phyloP scores from a whole-genome alignment of 1,284 basidiomycete genomes.

The Cystobasidium sp. region DNA sequence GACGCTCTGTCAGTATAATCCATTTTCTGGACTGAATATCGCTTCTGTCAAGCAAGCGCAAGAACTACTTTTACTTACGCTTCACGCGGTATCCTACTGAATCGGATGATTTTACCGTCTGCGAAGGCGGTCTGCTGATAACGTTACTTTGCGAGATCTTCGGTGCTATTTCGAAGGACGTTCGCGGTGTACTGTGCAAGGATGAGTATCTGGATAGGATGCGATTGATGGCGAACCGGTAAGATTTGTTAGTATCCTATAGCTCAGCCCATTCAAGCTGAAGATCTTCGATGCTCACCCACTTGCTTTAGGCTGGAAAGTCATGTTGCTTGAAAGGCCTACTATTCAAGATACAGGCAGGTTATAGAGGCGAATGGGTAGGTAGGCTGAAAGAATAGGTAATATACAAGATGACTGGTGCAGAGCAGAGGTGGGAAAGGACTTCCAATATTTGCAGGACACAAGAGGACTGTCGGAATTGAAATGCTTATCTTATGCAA shows the following conservation, averaged over 20 bases:
- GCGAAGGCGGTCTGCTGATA: background rate
- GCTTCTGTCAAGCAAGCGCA: background rate
- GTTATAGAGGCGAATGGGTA: too few relatives aligned
- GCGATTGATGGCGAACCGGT: background rate
- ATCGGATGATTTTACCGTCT: background rate
- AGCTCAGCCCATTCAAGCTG: background rate
- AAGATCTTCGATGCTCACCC: background rate
- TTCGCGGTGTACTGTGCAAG: background rate
- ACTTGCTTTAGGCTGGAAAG: background rate
- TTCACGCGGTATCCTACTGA: slow-evolving; percentile 12
- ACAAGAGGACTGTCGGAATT: too few relatives aligned
- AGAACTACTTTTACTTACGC: background rate
- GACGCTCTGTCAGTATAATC: background rate
- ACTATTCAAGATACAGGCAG: too few relatives aligned
- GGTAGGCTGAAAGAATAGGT: too few relatives aligned
- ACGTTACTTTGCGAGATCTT: background rate
- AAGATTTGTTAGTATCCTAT: background rate
- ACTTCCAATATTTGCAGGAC: too few relatives aligned
- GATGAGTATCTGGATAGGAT: background rate
- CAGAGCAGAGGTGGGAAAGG: too few relatives aligned
- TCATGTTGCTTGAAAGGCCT: background rate
- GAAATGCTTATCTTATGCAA: too few relatives aligned
- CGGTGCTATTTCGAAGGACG: slow-evolving; percentile 9
- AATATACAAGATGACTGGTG: too few relatives aligned
- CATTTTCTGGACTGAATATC: background rate